These are phyloP conservation scores for Microdochium trichocladiopsis DNA, from an alignment of 2,329 filamentous ascomycete genomes.

Conservation along the genomic window DNA sequence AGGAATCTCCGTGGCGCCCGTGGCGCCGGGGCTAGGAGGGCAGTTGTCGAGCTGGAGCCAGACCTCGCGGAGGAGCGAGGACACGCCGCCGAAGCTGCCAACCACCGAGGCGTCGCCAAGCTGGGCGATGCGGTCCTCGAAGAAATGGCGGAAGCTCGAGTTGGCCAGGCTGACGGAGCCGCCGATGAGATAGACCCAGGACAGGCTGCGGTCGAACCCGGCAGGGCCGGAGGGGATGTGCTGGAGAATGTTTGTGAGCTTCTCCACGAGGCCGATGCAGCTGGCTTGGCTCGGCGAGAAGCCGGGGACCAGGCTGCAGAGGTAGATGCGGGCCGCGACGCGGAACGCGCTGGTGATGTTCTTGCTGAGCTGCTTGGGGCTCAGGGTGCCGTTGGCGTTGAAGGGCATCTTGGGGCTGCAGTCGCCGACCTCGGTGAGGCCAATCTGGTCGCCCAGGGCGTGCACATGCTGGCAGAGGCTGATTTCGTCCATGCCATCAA, in stretches of 20 bases:
- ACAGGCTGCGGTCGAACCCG: constrained; percentile 84
- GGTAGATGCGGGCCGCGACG: constrained; percentile 86
- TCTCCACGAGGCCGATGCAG: constrained; percentile 70
- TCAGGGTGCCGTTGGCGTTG: constrained; percentile 66
- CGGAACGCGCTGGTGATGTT: constrained; percentile 92
- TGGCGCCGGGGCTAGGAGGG: constrained; percentile 25
- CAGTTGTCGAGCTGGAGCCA: constrained; percentile 71
- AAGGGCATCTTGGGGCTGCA: constrained; percentile 51
- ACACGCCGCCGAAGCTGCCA: constrained; percentile 81
- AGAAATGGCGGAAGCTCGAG: constrained; percentile 70
- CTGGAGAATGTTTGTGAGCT: constrained; percentile 68
- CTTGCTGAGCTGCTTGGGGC: constrained; percentile 73
- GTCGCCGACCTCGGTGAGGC: constrained; percentile 65
- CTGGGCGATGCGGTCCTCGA: constrained; percentile 65
- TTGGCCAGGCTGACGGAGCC: constrained; percentile 68
- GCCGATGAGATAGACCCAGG: constrained; percentile 88
- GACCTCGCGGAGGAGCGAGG: constrained; percentile 70
- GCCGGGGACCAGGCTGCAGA: constrained; percentile 90
- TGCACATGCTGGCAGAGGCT: constrained; percentile 84
- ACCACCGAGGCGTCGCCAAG: constrained; percentile 72
- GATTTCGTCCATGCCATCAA: constrained; percentile 75
- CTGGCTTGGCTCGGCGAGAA: constrained; percentile 70
- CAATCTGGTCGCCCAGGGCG: constrained; percentile 80
- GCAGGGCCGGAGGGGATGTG: constrained; percentile 74
- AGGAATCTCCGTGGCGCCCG: constrained; percentile 36